These are phyloP conservation scores for Solanum gandarillasii DNA, from an alignment of 257 asterid species.

Conservation along the genomic window DNA sequence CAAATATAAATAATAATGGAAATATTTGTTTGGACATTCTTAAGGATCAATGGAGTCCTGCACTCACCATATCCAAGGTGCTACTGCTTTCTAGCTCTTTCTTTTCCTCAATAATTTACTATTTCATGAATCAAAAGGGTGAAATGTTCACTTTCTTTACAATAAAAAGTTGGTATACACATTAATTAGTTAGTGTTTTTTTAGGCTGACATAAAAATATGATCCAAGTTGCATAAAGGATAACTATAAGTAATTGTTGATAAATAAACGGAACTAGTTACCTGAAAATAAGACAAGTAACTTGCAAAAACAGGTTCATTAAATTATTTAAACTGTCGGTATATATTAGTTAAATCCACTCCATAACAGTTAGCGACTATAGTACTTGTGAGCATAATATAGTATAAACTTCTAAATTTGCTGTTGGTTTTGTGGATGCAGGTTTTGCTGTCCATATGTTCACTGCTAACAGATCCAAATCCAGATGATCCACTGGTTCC, in stretches of 20 bases:
- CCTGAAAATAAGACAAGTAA: not conserved
- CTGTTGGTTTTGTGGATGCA: constrained; percentile 1
- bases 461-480: constrained; percentile 78
- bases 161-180: not conserved
- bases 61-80: constrained; percentile 91
- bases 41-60: constrained; percentile 95
- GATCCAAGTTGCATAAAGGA: not conserved
- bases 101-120: not conserved
- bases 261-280: not conserved
- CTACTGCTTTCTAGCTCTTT: not conserved
- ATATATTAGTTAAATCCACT: not conserved
- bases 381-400: not conserved
- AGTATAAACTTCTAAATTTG: not conserved
- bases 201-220: not conserved
- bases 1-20: constrained; percentile 81
- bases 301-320: not conserved
- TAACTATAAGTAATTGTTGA: not conserved
- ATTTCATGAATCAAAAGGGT: not conserved
- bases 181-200: not conserved
- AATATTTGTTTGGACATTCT: constrained; percentile 79
- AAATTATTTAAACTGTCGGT: not conserved
- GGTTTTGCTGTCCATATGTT: constrained; percentile 83
- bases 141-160: not conserved
- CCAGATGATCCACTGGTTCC: constrained; percentile 91
- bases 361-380: not conserved